phyloP scores from a whole-genome alignment of 2,329 filamentous ascomycete genomes.

The Triangularia setosa region DNA sequence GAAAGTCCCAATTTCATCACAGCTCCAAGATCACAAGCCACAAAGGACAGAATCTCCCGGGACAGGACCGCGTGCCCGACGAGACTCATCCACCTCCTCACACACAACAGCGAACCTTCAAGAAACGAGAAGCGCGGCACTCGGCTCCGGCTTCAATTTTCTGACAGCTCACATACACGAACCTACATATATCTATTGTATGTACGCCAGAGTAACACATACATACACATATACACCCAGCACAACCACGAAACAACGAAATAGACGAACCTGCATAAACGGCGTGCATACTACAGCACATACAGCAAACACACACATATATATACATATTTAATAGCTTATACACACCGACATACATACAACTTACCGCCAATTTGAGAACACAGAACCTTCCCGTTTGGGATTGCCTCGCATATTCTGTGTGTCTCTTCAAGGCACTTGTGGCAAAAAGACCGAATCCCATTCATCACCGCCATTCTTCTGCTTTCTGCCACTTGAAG shows the following conservation, averaged over 20 bases:
- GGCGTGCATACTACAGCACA: neutral
- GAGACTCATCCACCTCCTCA: neutral
- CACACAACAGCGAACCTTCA: too few relatives aligned
- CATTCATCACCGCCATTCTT: neutral
- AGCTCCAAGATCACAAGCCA: neutral
- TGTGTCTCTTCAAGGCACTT: too few relatives aligned
- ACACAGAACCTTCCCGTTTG: neutral
- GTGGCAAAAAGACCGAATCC: neutral
- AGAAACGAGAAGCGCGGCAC: neutral
- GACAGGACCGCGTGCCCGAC: neutral
- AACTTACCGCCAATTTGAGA: neutral
- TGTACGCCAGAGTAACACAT: too few relatives aligned
- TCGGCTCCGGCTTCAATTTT: neutral
- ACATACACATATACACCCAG: neutral
- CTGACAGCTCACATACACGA: neutral
- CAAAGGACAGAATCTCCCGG: neutral
- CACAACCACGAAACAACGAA: neutral
- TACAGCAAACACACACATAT: neutral
- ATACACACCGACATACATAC: neutral
- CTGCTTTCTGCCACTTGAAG: neutral
- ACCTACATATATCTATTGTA: neutral
- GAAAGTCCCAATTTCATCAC: neutral
- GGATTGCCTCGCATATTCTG: neutral
- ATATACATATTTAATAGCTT: neutral
- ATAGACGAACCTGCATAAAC: neutral